Conservation (phyloP, 139 green algal species). For the Haematococcus lacustris region DNA sequence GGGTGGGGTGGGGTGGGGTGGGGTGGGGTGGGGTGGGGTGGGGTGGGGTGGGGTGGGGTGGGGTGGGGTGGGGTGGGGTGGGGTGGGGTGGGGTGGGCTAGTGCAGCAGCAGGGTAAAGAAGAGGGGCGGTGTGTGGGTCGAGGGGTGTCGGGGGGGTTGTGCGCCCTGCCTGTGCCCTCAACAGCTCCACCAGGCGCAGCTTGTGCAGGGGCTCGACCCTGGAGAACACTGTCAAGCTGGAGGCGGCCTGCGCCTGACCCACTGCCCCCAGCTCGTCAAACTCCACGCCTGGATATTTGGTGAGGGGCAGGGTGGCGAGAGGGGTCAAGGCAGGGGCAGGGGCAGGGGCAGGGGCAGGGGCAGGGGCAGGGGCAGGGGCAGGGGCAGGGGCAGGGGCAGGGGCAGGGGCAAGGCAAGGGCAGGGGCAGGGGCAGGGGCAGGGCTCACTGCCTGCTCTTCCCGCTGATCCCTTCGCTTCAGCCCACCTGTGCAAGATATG, state of each 20-base stretch:
- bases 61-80: too few relatives aligned
- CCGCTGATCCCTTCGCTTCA: neutral
- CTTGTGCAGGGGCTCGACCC: slow-evolving; percentile 93
- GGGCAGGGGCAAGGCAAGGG: neutral
- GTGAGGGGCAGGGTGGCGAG: too few relatives aligned
- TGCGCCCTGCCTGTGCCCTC: slow-evolving; percentile 55
- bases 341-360: too few relatives aligned
- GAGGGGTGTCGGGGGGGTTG: too few relatives aligned
- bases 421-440: neutral
- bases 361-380: too few relatives aligned
- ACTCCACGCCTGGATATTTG: slow-evolving; percentile 74
- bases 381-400: neutral
- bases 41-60: too few relatives aligned
- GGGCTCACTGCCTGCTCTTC: neutral
- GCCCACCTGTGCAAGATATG: neutral
- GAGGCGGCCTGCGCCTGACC: slow-evolving; percentile 36
- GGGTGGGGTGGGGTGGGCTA: too few relatives aligned
- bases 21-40: too few relatives aligned
- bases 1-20: too few relatives aligned
- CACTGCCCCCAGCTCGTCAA: slow-evolving; percentile 48
- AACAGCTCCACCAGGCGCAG: slow-evolving; percentile 82
- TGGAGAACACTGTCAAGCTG: slow-evolving; percentile 58
- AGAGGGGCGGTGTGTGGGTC: too few relatives aligned
- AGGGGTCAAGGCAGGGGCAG: too few relatives aligned
- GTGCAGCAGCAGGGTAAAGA: too few relatives aligned